Evolutionary conservation across 208 protist species (phyloP).

Genomic region (Trypanosoma vivax): DNA sequence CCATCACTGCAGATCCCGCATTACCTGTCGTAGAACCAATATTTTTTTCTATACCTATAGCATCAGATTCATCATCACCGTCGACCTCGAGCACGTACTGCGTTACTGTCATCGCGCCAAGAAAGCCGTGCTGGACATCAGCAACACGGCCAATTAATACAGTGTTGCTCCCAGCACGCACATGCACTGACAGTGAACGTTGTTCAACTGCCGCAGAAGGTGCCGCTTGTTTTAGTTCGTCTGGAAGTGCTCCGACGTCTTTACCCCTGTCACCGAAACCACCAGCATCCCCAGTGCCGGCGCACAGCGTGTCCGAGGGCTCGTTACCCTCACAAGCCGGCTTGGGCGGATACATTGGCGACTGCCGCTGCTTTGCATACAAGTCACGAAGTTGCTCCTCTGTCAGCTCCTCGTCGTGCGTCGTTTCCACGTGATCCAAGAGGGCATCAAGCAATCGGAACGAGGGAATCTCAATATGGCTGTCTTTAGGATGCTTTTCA

Average conservation of each 20-base stretch:
- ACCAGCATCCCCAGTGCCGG: conserved; percentile 4
- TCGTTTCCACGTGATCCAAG: conserved; percentile 49
- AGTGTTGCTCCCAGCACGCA: conserved; percentile 47
- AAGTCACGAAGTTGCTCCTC: conserved; percentile 31
- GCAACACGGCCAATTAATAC: conserved; percentile 51
- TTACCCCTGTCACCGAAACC: neutral
- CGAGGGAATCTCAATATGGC: conserved; percentile 10
- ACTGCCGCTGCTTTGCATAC: conserved; percentile 19
- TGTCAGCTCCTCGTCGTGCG: conserved; percentile 26
- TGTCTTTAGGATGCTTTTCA: neutral
- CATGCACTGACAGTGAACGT: conserved; percentile 38
- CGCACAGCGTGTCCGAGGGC: conserved; percentile 4
- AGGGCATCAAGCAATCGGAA: conserved; percentile 60
- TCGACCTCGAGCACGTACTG: conserved; percentile 61
- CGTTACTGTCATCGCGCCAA: conserved; percentile 32
- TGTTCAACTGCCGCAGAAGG: conserved; percentile 14
- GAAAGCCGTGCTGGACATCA: conserved; percentile 68
- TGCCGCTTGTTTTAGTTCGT: conserved; percentile 8
- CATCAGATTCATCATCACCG: neutral
- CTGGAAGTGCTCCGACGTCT: conserved; percentile 2
- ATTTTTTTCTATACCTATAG: neutral
- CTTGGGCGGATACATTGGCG: conserved; percentile 7
- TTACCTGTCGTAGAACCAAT: neutral
- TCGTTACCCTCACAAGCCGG: neutral
- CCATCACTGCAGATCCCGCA: neutral